A percentile compares a stretch with the other conserved stretches of the same genome.
phyloP scores from a whole-genome alignment of 805 yeast species.

The Kazachstania taianensis region DNA sequence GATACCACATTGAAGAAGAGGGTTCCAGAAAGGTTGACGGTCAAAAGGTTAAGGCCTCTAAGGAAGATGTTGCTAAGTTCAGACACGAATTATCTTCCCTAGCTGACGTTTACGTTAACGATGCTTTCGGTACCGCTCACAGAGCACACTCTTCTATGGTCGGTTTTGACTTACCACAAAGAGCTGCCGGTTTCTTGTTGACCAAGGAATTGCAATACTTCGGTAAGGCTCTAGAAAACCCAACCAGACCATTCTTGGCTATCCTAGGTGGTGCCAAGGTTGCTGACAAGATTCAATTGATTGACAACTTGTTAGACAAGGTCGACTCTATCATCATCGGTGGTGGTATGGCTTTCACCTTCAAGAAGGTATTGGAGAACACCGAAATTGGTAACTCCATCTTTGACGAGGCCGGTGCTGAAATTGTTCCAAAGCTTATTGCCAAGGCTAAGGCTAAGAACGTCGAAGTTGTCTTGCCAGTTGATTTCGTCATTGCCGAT shows the following conservation, averaged over 20 bases:
- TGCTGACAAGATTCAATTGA: conserved; percentile 96
- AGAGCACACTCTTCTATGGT: conserved; percentile 99
- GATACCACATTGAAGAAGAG: conserved; percentile 98
- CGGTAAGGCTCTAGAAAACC: conserved; percentile 97
- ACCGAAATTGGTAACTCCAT: conserved; percentile 87
- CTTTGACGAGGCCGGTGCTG: conserved; percentile 90
- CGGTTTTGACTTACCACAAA: conserved; percentile 64
- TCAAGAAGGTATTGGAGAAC: conserved; percentile 83
- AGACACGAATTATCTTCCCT: conserved; percentile 81
- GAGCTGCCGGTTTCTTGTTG: conserved; percentile 98
- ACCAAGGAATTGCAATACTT: conserved; percentile 95
- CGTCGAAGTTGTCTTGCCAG: conserved; percentile 90
- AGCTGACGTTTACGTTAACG: conserved; percentile 96
- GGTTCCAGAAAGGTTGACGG: conserved; percentile 89
- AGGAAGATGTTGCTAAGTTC: conserved; percentile 75
- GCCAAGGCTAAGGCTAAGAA: conserved; percentile 94
- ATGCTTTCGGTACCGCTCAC: conserved; percentile 99
- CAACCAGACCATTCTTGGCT: conserved; percentile 96
- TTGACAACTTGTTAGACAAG: conserved; percentile 93
- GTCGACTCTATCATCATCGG: conserved; percentile 91
- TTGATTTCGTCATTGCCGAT: conserved; percentile 95
- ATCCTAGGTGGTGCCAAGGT: conserved; percentile 99
- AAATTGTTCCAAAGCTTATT: conserved; percentile 82
- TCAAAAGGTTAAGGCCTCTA: conserved; percentile 85
- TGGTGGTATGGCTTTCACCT: conserved; percentile 99